Evolutionary conservation across 1,284 basidiomycete genomes (phyloP).

Genomic region (Phlebopus sp.): DNA sequence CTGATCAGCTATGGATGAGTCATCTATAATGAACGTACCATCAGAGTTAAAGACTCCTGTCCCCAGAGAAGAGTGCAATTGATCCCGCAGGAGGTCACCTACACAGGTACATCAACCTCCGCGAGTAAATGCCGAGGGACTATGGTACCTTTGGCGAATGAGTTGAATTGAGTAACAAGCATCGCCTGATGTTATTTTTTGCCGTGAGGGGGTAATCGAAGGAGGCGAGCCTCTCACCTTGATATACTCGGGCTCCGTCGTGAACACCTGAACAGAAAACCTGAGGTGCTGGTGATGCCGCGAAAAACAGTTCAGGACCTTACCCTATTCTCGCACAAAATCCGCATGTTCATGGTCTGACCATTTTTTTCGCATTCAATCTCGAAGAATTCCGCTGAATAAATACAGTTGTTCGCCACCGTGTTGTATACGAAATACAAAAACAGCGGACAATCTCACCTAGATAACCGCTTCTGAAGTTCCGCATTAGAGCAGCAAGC

Average conservation of each 20-base stretch:
- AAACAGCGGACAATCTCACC: conserved; percentile 14
- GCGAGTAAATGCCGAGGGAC: not conserved
- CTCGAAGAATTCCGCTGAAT: conserved; percentile 25
- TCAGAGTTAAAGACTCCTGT: conserved; percentile 62
- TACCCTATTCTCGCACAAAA: conserved; percentile 35
- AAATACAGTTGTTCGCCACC: too few species aligned
- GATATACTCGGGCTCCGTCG: conserved; percentile 41
- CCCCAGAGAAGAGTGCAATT: conserved; percentile 42
- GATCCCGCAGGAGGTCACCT: conserved; percentile 24
- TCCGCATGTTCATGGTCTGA: conserved; percentile 28
- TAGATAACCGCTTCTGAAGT: conserved; percentile 32
- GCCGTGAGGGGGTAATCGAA: not conserved
- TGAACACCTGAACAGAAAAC: conserved; percentile 25
- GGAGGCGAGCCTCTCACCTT: conserved; percentile 27
- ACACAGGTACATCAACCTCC: conserved; percentile 1
- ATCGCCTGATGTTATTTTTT: conserved; percentile 26
- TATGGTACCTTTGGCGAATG: conserved; percentile 41
- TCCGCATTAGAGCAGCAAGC: conserved; percentile 24
- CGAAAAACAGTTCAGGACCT: conserved; percentile 2
- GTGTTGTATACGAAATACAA: too few species aligned
- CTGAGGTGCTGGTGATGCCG: not conserved
- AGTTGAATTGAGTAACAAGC: conserved; percentile 38
- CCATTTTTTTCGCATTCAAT: conserved; percentile 24
- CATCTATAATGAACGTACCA: conserved; percentile 31
- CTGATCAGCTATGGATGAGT: not conserved